These are phyloP conservation scores for Botrytis galanthina DNA, from an alignment of 2,329 filamentous ascomycete species.

Conservation along the genomic window DNA sequence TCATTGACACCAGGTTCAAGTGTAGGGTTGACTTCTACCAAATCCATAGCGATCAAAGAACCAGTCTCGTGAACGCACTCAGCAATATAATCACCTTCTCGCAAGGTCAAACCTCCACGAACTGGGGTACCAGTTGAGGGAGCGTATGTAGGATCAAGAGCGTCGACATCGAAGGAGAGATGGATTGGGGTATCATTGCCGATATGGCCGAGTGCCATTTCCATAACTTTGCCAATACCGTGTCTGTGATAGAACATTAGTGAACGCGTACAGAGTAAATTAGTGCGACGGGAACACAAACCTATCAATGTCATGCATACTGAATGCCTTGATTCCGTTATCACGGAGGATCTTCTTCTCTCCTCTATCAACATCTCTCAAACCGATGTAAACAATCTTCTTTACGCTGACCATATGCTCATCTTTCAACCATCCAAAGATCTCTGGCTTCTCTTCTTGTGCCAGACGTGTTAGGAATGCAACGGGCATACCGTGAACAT, in stretches of 20 bases:
- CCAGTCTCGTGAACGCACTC: constrained; percentile 81
- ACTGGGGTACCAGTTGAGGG: constrained; percentile 95
- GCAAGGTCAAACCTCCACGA: constrained; percentile 84
- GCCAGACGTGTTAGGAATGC: constrained; percentile 86
- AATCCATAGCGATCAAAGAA: constrained; percentile 73
- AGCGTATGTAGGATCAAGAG: constrained; percentile 92
- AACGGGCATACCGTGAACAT: constrained; percentile 98
- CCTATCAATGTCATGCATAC: constrained; percentile 97
- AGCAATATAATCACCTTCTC: constrained; percentile 96
- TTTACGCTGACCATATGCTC: constrained; percentile 67
- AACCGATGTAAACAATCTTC: constrained; percentile 95
- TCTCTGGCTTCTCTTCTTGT: constrained; percentile 68
- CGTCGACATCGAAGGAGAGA: constrained; percentile 95
- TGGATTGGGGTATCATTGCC: constrained; percentile 94
- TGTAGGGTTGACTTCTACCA: constrained; percentile 79
- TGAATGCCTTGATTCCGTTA: constrained; percentile 90
- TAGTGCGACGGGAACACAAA: constrained; percentile 43
- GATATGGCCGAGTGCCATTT: constrained; percentile 97
- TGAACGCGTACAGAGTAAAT: constrained; percentile 2
- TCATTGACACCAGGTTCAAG: constrained; percentile 57
- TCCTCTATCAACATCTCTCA: constrained; percentile 86
- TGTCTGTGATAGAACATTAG: constrained; percentile 51
- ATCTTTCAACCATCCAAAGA: constrained; percentile 85
- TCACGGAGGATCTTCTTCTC: constrained; percentile 92
- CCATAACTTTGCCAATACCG: constrained; percentile 92